phyloP scores from a whole-genome alignment of 2,329 filamentous ascomycete species.

The Calonectria henricotiae region DNA sequence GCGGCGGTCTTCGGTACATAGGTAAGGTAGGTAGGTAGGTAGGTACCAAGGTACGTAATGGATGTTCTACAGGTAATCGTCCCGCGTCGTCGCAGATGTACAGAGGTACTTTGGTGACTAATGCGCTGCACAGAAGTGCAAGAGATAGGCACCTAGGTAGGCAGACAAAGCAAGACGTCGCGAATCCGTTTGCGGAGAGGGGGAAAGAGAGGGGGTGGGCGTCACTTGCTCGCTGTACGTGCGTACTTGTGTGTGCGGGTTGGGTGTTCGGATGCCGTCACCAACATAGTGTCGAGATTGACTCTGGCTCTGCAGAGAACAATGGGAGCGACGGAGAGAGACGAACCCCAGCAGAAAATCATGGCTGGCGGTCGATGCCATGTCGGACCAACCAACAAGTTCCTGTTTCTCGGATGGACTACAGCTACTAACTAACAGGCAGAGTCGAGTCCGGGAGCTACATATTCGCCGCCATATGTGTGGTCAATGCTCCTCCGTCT shows the following conservation, averaged over 20 bases:
- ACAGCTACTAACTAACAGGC: neutral
- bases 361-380: conserved; percentile 7
- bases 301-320: conserved; percentile 22
- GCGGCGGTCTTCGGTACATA: neutral
- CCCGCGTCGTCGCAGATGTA: conserved; percentile 1
- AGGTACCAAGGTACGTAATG: neutral
- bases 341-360: conserved; percentile 17
- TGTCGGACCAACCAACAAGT: conserved; percentile 23
- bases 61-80: conserved; percentile 12
- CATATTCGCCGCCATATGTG: neutral
- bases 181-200: conserved; percentile 4
- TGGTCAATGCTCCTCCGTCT: conserved; percentile 19
- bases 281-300: conserved; percentile 14
- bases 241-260: neutral
- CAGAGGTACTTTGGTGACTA: neutral
- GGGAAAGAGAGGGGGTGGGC: neutral
- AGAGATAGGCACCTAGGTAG: neutral
- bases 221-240: neutral
- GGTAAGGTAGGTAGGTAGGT: too few relatives aligned
- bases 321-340: conserved; percentile 6
- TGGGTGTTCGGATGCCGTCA: conserved; percentile 16
- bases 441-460: neutral
- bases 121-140: neutral
- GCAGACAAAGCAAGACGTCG: conserved; percentile 2
- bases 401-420: conserved; percentile 22